Base-by-base conservation (phyloP, 1,284 basidiomycete species). In the Cryptococcus maquisensis region DNA sequence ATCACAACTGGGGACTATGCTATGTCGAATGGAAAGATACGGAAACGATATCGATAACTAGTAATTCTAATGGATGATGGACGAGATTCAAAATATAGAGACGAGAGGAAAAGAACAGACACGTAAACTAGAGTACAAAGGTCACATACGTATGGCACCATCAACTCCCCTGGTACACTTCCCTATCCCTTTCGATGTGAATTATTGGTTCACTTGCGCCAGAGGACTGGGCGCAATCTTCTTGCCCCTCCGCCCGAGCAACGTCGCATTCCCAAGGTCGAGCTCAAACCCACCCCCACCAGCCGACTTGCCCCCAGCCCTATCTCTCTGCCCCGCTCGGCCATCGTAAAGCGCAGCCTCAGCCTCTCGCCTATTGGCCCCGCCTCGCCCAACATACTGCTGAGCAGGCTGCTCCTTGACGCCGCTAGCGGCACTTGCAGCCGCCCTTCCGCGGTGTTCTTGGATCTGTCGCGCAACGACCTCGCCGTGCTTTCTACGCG, bases 221-320 rank as follows among this genome's bases (percentile, higher is more conserved):
- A 70, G 47, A 8, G 68, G 68, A 47, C 61, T 63, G 1, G 68
- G 59, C 2, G 49, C 63, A 35, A 52, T 54, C 49, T 71, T 69
- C 63, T 74, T 73, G 42, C 76, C 76, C 48, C 79, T 61, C 56
- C 78, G 58, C 2, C 88, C 90, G 2, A 96, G 80, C 1, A 96
- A 73, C 5, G 92, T 95, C 38, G 93, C 89, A 53, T 82, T 84
- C 63, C 87, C 83, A 51, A 96, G 78, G 68, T 91, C 87, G 49
- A 96, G 81, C 68, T 94, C 88, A 64, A 96, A 96, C 1, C 79
- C 78, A 5, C 47, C 49, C 13, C 26, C 23, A 32, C 3, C 28
- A 7, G 20, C 16, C 50, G 51, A 69, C 20, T 54, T 42, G 2
- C 57, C 80, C 75, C 66, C 70, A 36, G 74, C 78, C 43, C 77